Conservation (phyloP, 2,329 filamentous ascomycete species). For the Hypoxylon sp. region DNA sequence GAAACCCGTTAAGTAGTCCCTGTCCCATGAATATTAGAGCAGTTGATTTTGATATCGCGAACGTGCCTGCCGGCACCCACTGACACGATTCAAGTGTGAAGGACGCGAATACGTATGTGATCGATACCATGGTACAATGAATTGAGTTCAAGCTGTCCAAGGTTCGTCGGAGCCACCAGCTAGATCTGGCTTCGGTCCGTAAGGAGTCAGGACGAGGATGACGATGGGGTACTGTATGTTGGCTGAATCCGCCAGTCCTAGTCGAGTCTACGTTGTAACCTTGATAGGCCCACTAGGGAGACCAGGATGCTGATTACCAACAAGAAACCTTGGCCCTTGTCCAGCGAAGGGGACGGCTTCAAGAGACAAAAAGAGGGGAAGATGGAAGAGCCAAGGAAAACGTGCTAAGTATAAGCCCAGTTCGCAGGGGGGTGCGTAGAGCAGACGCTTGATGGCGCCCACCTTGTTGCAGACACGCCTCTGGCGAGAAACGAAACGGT, state of each 20-base stretch:
- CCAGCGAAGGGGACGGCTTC: slow-evolving; percentile 40
- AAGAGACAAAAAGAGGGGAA: slow-evolving; percentile 48
- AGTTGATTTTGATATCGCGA: not conserved
- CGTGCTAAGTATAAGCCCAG: slow-evolving; percentile 42
- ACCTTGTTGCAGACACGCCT: slow-evolving; percentile 42
- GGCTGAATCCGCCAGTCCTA: slow-evolving; percentile 50
- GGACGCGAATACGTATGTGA: slow-evolving; percentile 23
- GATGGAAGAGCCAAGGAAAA: slow-evolving; percentile 47
- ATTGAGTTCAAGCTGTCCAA: slow-evolving; percentile 35
- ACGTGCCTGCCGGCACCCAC: slow-evolving; percentile 3
- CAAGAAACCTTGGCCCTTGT: slow-evolving; percentile 49
- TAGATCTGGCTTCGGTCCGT: slow-evolving; percentile 50
- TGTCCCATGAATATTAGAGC: slow-evolving; percentile 15
- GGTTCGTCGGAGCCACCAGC: slow-evolving; percentile 43
- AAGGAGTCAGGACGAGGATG: slow-evolving; percentile 46
- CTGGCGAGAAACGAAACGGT: slow-evolving; percentile 42
- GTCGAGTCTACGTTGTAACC: slow-evolving; percentile 49
- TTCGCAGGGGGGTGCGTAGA: slow-evolving; percentile 32
- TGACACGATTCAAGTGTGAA: slow-evolving; percentile 24
- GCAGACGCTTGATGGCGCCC: slow-evolving; percentile 35
- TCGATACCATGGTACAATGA: slow-evolving; percentile 27
- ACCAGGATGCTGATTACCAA: slow-evolving; percentile 53
- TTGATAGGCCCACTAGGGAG: slow-evolving; percentile 44
- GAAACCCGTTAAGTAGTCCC: slow-evolving; percentile 2
- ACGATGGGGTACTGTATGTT: slow-evolving; percentile 45